phyloP scores from a whole-genome alignment of 495 filamentous ascomycete species.

The Cercophora newfieldiana region DNA sequence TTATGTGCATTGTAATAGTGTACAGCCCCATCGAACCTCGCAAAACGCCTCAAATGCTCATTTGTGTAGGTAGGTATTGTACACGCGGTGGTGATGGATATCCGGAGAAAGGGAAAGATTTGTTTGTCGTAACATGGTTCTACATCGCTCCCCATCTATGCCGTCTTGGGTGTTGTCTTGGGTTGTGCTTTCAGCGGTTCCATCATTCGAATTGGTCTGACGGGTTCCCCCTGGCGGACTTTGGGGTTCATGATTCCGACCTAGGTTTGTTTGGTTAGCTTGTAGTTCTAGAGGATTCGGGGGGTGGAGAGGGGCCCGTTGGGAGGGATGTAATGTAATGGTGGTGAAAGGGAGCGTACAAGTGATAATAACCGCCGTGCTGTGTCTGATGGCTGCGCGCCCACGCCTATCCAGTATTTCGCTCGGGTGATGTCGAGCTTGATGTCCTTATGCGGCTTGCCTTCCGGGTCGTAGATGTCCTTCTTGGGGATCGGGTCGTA shows the following conservation, averaged over 20 bases:
- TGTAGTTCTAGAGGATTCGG: no score
- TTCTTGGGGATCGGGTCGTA: slow-evolving; percentile 87
- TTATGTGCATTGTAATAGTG: neutral
- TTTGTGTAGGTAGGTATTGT: neutral
- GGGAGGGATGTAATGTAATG: no score
- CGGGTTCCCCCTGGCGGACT: neutral
- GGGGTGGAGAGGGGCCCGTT: no score
- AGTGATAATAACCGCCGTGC: slow-evolving; percentile 83
- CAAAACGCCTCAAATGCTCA: neutral
- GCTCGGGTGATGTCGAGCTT: slow-evolving; percentile 77
- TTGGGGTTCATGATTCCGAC: neutral
- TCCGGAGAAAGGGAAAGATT: neutral
- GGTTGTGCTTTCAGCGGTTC: neutral
- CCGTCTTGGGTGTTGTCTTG: no score
- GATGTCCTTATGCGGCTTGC: slow-evolving; percentile 81
- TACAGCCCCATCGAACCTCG: neutral
- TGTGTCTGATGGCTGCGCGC: slow-evolving; percentile 87
- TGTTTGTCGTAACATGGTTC: neutral
- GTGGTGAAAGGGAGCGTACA: slow-evolving; percentile 54
- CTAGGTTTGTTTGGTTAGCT: neutral
- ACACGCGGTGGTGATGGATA: neutral
- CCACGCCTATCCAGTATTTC: slow-evolving; percentile 95
- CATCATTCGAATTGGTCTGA: neutral
- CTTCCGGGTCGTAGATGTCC: slow-evolving; percentile 64
- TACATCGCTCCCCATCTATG: neutral